Evolutionary conservation across 805 yeast genomes (phyloP), one percentile per base, ranked within the genome.

Genomic region (Sugiyamaella lignohabitans): DNA sequence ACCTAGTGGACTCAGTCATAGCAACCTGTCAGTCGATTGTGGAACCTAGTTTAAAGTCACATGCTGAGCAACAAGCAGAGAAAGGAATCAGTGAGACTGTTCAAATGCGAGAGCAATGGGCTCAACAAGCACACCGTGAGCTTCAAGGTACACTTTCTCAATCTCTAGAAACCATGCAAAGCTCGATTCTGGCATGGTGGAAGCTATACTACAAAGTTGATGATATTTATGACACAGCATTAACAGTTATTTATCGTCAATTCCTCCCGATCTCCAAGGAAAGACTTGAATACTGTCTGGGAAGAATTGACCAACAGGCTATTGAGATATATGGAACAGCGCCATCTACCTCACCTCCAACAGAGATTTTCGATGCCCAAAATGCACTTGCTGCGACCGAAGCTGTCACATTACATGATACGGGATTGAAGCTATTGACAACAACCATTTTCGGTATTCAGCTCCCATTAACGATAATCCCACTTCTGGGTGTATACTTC

Each of bases 71-170:
- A 17, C 22, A 21, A 36, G 48, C 50, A 19, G 51, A 42, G n/a
- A 17, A 38, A 1, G 61, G 54, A 18, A 40, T 50, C 4, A 51
- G 45, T 8, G 44, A 48, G 17, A 48, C 55, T 40, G 37, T 27
- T 29, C 30, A 37, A 10, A 51, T 58, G 40, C 52, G 67, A 21
- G 35, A 47, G 8, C 48, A 56, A 19, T 68, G 72, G 72, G 53
- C 69, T 1, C 45, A 48, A 17, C 43, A 49, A 4, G 71, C 72
- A 1, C 72, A 68, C 50, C 48, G 53, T n/a, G 72, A 68, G 51
- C 59, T 68, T 24, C 68, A 69, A 46, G 56, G 60, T 17, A 44
- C 38, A n/a, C 53, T 66, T 6, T 45, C 57, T 17, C 57, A 60
- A 10, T 53, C 58, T 6, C 46, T 67, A 11, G 58, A 55, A 18